Conservation (phyloP, 768 basidiomycete genomes). For the Sutorius australiensis region DNA sequence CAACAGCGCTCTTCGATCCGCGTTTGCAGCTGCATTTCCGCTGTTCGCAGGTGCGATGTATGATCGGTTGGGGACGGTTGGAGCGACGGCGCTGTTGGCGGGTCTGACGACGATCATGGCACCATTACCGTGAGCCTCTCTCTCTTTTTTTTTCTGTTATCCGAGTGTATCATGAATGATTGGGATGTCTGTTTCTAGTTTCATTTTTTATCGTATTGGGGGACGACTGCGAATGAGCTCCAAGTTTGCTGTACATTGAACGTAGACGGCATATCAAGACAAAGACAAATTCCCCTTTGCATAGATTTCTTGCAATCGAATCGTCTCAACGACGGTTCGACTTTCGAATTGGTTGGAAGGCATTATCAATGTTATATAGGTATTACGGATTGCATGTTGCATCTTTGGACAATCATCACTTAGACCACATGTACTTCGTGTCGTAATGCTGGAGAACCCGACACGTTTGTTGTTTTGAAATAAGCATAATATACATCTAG, state of each 20-base stretch:
- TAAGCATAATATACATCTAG: slow-evolving; percentile 23
- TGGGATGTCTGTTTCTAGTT: slow-evolving; percentile 29
- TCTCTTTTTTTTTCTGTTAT: background rate
- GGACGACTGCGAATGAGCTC: slow-evolving; percentile 42
- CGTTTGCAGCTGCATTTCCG: slow-evolving; percentile 51
- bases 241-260: slow-evolving; percentile 35
- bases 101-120: slow-evolving; percentile 59
- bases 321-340: background rate
- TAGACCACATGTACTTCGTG: background rate
- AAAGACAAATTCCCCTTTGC: background rate
- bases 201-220: slow-evolving; percentile 47
- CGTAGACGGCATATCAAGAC: background rate
- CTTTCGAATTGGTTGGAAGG: too few relatives aligned
- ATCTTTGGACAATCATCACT: too few relatives aligned
- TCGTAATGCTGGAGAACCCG: background rate
- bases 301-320: too few relatives aligned
- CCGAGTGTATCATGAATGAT: background rate
- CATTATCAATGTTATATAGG: background rate
- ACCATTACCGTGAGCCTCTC: slow-evolving; percentile 51
- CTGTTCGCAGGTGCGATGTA: slow-evolving; percentile 53
- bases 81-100: slow-evolving; percentile 68
- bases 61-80: slow-evolving; percentile 55
- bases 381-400: too few relatives aligned
- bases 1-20: slow-evolving; percentile 51
- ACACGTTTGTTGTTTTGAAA: slow-evolving; percentile 1